Evolutionary conservation across 2,329 filamentous ascomycete genomes (phyloP).

Genomic region (Blumeria graminis): DNA sequence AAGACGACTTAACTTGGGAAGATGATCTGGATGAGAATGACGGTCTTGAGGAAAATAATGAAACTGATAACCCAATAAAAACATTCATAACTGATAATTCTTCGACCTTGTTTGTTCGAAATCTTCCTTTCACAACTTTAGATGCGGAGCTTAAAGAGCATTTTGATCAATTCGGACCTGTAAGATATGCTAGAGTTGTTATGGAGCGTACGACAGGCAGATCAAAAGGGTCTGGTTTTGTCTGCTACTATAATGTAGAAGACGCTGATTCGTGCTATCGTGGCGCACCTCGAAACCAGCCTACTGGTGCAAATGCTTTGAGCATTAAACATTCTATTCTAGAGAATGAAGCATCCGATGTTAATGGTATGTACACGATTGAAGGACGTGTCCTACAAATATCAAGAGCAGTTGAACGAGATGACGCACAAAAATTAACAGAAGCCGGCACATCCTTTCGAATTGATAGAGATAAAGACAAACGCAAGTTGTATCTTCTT

Average conservation of each 20-base stretch:
- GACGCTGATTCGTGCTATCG: constrained; percentile 59
- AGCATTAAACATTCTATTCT: constrained; percentile 55
- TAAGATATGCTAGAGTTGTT: constrained; percentile 80
- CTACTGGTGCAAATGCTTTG: constrained; percentile 17
- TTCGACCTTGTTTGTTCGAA: constrained; percentile 74
- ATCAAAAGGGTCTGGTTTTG: constrained; percentile 80
- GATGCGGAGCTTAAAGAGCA: constrained; percentile 67
- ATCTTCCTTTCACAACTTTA: constrained; percentile 70
- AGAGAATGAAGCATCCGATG: constrained; percentile 64
- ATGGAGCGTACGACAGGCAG: constrained; percentile 66
- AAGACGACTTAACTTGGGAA: constrained; percentile 15
- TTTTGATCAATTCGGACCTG: constrained; percentile 67
- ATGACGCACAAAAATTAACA: constrained; percentile 52
- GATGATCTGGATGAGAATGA: constrained; percentile 25
- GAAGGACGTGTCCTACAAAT: constrained; percentile 74
- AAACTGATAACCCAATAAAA: constrained; percentile 15
- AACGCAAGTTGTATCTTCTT: constrained; percentile 69
- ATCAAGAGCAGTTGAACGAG: constrained; percentile 61
- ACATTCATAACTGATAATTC: constrained; percentile 33
- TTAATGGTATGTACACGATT: constrained; percentile 65
- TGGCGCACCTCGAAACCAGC: constrained; percentile 38
- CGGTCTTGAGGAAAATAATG: constrained; percentile 17
- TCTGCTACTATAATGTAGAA: constrained; percentile 61
- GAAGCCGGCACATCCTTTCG: constrained; percentile 38
- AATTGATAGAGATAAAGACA: constrained; percentile 56